Conservation (phyloP, 2,329 filamentous ascomycete genomes). For the Blastomyces parvus region DNA sequence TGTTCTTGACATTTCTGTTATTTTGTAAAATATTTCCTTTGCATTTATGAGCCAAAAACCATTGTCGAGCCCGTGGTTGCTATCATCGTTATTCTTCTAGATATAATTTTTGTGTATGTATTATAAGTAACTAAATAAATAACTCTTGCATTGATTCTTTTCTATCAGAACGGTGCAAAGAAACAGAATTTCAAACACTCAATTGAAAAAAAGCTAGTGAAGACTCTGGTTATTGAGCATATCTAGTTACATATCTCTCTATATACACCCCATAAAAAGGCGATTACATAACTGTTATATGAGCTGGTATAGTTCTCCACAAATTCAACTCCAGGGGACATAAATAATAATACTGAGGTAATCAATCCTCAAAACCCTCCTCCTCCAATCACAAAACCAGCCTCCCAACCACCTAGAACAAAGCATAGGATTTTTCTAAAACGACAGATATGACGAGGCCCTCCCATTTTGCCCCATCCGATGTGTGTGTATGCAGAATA, state of each 20-base stretch:
- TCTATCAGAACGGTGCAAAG: neutral
- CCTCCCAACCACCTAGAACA: neutral
- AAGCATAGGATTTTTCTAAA: neutral
- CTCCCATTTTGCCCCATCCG: neutral
- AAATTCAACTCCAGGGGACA: too few species aligned
- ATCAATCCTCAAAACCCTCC: neutral
- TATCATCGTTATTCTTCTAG: neutral
- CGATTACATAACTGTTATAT: neutral
- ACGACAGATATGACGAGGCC: neutral
- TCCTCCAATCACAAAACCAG: neutral
- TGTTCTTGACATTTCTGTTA: neutral
- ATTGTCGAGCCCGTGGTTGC: neutral
- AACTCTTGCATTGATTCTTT: neutral
- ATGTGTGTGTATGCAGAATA: neutral
- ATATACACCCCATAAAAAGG: neutral
- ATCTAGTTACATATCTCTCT: neutral
- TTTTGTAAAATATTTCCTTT: neutral
- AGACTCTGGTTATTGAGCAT: neutral
- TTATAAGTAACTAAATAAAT: neutral
- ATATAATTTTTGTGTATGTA: neutral
- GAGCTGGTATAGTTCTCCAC: too few species aligned
- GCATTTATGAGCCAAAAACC: neutral
- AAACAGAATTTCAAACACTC: neutral
- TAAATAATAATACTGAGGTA: neutral
- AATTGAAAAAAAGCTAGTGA: neutral